Percentiles rank a stretch among this genome's conserved stretches.
These are phyloP conservation scores for Arxiozyma bovina DNA, from an alignment of 1,139 yeast genomes.

Conservation along the genomic window DNA sequence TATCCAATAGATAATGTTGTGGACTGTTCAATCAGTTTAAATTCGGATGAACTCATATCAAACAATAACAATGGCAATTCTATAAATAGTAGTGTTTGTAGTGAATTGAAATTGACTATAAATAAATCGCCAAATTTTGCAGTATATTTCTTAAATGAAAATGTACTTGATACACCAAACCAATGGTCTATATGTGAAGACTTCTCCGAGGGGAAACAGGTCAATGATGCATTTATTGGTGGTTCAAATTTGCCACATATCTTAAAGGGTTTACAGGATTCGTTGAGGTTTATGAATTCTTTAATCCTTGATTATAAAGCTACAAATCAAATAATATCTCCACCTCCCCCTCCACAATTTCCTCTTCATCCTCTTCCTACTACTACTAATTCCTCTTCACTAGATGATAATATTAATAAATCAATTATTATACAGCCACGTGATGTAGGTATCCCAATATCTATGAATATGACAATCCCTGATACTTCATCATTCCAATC, in stretches of 20 bases:
- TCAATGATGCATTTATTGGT: slow-evolving; percentile 52
- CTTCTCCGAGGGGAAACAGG: slow-evolving; percentile 75
- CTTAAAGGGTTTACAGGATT: slow-evolving; percentile 44
- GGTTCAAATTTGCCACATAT: slow-evolving; percentile 39
- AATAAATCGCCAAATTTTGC: slow-evolving; percentile 66
- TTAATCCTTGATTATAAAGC: slow-evolving; percentile 42
- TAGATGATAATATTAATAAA: not conserved
- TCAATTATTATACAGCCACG: not conserved
- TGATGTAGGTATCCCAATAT: slow-evolving; percentile 1
- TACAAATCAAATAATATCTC: slow-evolving; percentile 23
- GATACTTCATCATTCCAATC: slow-evolving; percentile 1
- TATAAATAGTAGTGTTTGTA: slow-evolving; percentile 11
- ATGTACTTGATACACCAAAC: slow-evolving; percentile 36
- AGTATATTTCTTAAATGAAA: slow-evolving; percentile 48
- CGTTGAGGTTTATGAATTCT: slow-evolving; percentile 46
- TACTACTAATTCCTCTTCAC: not conserved
- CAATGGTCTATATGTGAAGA: slow-evolving; percentile 82
- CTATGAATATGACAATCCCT: not conserved
- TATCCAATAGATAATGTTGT: slow-evolving; percentile 42
- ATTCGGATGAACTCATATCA: slow-evolving; percentile 20
- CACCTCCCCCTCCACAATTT: slow-evolving; percentile 1
- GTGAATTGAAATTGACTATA: slow-evolving; percentile 45
- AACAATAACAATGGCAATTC: slow-evolving; percentile 6
- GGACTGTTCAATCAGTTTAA: slow-evolving; percentile 33
- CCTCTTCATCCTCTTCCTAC: slow-evolving; percentile 2